phyloP scores from a whole-genome alignment of 306 rosid genomes.

The Phaseolus lunatus region DNA sequence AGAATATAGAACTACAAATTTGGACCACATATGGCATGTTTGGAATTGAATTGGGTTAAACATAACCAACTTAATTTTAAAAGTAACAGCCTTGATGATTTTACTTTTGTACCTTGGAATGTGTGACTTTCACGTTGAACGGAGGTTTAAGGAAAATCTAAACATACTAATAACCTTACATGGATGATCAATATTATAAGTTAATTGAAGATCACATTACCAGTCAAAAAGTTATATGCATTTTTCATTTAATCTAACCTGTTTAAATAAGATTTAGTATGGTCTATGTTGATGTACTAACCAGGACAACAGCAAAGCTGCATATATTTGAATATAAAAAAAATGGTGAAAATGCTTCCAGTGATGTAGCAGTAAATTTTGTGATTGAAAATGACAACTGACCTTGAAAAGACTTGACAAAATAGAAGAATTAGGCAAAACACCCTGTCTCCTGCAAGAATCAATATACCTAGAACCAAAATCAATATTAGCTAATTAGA shows the following conservation, averaged over 20 bases:
- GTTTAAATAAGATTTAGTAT: background rate
- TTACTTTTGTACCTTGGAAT: no score
- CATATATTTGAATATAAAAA: constrained; percentile 31
- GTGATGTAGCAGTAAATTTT: constrained; percentile 21
- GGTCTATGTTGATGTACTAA: background rate
- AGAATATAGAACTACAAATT: background rate
- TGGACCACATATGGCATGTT: background rate
- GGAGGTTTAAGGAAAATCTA: no score
- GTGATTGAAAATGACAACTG: constrained; percentile 43
- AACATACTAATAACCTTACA: no score
- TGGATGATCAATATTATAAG: background rate
- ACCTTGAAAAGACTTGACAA: constrained; percentile 72
- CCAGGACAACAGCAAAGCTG: constrained; percentile 25
- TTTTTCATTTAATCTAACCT: background rate
- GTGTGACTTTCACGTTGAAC: no score
- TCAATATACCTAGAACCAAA: constrained; percentile 67
- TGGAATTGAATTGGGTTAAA: no score
- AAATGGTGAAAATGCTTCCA: background rate
- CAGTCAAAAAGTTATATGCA: background rate
- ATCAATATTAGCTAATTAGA: constrained; percentile 16
- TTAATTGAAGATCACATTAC: background rate
- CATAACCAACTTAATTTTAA: no score
- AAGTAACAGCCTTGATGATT: no score
- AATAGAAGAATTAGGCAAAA: constrained; percentile 63
- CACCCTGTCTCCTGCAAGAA: constrained; percentile 71